Conservation (phyloP, 2,329 filamentous ascomycete genomes). For the Fonsecaea nubica region DNA sequence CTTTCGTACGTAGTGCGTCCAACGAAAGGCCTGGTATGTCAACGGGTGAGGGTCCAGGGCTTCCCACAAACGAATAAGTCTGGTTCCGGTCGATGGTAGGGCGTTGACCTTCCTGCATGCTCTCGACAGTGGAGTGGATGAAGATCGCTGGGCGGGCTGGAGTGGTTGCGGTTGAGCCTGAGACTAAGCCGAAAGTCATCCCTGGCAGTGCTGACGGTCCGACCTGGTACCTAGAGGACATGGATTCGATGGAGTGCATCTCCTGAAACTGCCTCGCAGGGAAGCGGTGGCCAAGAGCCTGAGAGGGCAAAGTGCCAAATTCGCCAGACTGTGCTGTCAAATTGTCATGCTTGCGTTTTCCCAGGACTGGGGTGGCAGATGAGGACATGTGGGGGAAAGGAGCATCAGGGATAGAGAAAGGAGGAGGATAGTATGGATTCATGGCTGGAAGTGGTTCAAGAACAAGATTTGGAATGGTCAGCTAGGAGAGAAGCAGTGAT, state of each 20-base stretch:
- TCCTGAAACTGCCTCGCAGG: neutral
- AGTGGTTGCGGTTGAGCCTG: neutral
- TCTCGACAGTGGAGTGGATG: conserved; percentile 20
- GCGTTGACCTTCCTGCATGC: conserved; percentile 18
- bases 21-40: neutral
- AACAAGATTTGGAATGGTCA: neutral
- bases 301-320: conserved; percentile 21
- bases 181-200: neutral
- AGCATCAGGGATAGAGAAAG: neutral
- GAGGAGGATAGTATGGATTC: neutral
- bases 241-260: neutral
- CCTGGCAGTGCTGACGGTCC: neutral
- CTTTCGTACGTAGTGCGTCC: neutral
- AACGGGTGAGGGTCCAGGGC: neutral
- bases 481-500: neutral
- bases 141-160: conserved; percentile 3
- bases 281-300: conserved; percentile 12
- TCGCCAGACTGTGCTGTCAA: conserved; percentile 19
- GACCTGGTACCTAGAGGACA: neutral
- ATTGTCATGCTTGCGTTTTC: conserved; percentile 25
- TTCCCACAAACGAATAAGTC: neutral
- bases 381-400: neutral
- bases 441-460: neutral
- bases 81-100: neutral
- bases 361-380: neutral